Conservation (phyloP, 2,329 filamentous ascomycete genomes). For the Ascochyta viciae-villosae region DNA sequence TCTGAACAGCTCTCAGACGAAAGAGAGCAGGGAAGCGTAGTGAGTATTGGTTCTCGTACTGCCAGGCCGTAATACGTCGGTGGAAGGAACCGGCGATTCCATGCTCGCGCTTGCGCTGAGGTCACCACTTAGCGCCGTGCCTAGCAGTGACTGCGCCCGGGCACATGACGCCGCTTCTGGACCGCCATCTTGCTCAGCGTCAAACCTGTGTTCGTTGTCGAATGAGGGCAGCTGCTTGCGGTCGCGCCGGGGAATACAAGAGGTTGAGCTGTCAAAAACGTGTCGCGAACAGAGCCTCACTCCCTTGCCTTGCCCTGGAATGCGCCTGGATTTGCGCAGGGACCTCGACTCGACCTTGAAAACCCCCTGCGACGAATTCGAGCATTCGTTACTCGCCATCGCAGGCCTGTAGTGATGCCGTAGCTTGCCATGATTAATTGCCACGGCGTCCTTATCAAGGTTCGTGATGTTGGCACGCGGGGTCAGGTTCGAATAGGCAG, state of each 20-base stretch:
- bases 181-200: neutral
- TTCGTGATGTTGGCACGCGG: slow-evolving; percentile 2
- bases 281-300: slow-evolving; percentile 13
- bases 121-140: slow-evolving; percentile 6
- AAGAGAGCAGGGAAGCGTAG: slow-evolving; percentile 9
- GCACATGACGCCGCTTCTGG: slow-evolving; percentile 12
- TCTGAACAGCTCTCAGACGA: slow-evolving; percentile 3
- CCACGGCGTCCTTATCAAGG: neutral
- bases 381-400: neutral
- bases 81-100: slow-evolving; percentile 14
- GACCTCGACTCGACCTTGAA: slow-evolving; percentile 4
- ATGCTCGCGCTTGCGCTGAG: slow-evolving; percentile 8
- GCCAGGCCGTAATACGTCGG: slow-evolving; percentile 9
- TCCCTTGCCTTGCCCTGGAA: slow-evolving; percentile 7
- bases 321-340: slow-evolving; percentile 18
- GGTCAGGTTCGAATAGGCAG: slow-evolving; percentile 7
- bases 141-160: slow-evolving; percentile 6
- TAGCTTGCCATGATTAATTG: neutral
- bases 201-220: neutral
- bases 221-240: slow-evolving; percentile 9
- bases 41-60: slow-evolving; percentile 16
- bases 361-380: neutral
- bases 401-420: neutral
- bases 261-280: slow-evolving; percentile 17
- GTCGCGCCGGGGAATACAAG: neutral